These are phyloP conservation scores for Dianthus caryophyllus DNA, from an alignment of 148 eudicot species.

Conservation along the genomic window DNA sequence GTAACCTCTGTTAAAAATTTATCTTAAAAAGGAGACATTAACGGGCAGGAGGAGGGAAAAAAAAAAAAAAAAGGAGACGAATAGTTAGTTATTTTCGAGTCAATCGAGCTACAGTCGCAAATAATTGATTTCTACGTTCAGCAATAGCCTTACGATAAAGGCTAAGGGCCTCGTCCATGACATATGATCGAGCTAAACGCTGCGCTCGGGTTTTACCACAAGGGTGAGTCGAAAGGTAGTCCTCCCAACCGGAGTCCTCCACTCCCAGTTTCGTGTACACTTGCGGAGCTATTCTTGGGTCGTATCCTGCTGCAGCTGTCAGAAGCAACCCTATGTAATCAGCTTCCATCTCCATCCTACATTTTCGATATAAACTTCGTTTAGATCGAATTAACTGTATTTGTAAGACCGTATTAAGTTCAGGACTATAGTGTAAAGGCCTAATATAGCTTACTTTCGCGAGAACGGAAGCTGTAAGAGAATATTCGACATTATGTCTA, in stretches of 20 bases:
- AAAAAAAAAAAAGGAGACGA: too few species aligned
- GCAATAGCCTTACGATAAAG: slow-evolving; percentile 51
- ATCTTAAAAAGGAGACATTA: too few species aligned
- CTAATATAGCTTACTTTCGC: slow-evolving; percentile 44
- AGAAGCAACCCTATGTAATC: slow-evolving; percentile 85
- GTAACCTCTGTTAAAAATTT: too few species aligned
- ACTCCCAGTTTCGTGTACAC: slow-evolving; percentile 78
- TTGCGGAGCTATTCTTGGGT: slow-evolving; percentile 74
- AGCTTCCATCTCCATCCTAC: slow-evolving; percentile 97
- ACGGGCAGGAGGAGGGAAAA: too few species aligned
- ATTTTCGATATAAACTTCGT: not conserved
- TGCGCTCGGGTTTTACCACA: slow-evolving; percentile 80
- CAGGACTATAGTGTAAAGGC: too few species aligned
- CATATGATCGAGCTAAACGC: slow-evolving; percentile 58
- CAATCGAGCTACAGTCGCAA: too few species aligned
- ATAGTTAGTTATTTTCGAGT: too few species aligned
- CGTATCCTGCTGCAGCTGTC: slow-evolving; percentile 82
- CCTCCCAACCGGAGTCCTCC: slow-evolving; percentile 49
- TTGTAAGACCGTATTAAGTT: not conserved
- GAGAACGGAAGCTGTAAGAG: slow-evolving; percentile 77
- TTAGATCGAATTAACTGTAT: too few species aligned
- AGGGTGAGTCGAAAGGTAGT: slow-evolving; percentile 87
- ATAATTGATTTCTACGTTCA: slow-evolving; percentile 66
- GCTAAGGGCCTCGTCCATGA: slow-evolving; percentile 81
- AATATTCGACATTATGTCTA: slow-evolving; percentile 63